These are phyloP conservation scores for Colletotrichum sp. DNA, from an alignment of 2,329 filamentous ascomycete species.

Conservation along the genomic window DNA sequence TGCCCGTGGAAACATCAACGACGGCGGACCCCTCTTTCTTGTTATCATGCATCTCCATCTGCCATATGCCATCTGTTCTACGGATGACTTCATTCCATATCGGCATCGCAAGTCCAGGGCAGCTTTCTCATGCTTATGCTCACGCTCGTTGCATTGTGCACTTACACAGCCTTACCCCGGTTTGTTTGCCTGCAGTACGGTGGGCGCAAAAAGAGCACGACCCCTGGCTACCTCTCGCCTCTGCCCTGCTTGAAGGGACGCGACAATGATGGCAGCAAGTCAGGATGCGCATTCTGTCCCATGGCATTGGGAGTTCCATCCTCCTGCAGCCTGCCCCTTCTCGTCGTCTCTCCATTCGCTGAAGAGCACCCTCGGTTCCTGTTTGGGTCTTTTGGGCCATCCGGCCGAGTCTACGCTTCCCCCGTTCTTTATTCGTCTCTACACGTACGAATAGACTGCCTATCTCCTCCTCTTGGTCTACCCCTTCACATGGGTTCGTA, in stretches of 20 bases:
- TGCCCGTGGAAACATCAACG: not conserved
- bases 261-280: not conserved
- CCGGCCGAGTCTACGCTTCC: slow-evolving; percentile 1
- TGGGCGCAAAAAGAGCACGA: not conserved
- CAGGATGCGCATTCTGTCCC: not conserved
- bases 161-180: not conserved
- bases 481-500: not conserved
- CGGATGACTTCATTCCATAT: not conserved
- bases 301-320: slow-evolving; percentile 1
- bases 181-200: not conserved
- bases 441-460: not conserved
- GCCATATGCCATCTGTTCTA: not conserved
- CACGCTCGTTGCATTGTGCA: not conserved
- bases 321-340: not conserved
- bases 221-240: not conserved
- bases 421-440: not conserved
- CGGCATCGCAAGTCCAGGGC: not conserved
- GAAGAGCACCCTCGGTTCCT: slow-evolving; percentile 6
- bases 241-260: not conserved
- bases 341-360: not conserved
- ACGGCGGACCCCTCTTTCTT: not conserved
- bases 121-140: not conserved
- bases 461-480: not conserved
- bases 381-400: slow-evolving; percentile 1
- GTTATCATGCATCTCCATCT: not conserved